These are phyloP conservation scores for Adansonia gregorii DNA, from an alignment of 441 rosid genomes.

Conservation along the genomic window DNA sequence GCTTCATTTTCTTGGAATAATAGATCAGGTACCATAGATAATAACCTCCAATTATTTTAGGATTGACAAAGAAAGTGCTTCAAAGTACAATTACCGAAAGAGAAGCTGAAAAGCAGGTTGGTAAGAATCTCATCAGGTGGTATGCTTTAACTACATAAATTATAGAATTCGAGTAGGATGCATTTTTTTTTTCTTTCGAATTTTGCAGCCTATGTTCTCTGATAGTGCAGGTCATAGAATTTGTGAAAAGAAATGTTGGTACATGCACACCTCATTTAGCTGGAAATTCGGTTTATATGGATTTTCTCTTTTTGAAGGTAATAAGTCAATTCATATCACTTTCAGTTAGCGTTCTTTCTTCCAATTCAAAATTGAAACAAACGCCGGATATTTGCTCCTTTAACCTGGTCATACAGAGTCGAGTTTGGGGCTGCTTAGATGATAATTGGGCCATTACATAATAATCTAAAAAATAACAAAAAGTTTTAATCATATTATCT, in stretches of 20 bases:
- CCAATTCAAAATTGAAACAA: neutral
- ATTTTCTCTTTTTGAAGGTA: constrained; percentile 78
- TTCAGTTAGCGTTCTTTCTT: neutral
- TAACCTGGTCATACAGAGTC: neutral
- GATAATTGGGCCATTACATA: neutral
- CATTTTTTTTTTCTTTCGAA: neutral
- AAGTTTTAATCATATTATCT: neutral
- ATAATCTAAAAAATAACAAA: neutral
- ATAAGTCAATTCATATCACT: constrained; percentile 2
- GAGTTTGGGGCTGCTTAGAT: constrained; percentile 4
- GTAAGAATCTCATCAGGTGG: constrained; percentile 26
- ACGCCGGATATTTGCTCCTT: neutral
- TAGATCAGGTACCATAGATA: constrained; percentile 5
- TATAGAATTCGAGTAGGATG: neutral
- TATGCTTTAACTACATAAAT: neutral
- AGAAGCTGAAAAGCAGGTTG: constrained; percentile 90
- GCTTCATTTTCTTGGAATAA: neutral
- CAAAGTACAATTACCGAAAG: constrained; percentile 65
- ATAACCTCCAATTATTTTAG: constrained; percentile 41
- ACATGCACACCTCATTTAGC: constrained; percentile 66
- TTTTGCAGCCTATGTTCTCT: constrained; percentile 11
- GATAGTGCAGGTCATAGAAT: constrained; percentile 70
- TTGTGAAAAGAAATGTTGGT: constrained; percentile 73
- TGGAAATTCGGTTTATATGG: constrained; percentile 86
- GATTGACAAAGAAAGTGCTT: constrained; percentile 80